These are phyloP conservation scores for Beauveria asiatica DNA, from an alignment of 2,329 filamentous ascomycete species.

Conservation along the genomic window DNA sequence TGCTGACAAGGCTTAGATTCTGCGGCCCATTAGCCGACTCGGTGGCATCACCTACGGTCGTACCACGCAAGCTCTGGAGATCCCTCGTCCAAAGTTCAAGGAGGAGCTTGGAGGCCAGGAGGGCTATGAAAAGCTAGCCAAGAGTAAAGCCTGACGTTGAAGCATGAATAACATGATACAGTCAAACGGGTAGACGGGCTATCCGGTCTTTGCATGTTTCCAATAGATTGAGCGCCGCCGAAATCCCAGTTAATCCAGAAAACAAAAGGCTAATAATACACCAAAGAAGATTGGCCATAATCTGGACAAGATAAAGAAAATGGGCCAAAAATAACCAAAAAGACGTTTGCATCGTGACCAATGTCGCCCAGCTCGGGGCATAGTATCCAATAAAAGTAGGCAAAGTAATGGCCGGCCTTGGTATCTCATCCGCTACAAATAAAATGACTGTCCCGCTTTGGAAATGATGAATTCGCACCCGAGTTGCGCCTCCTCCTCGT, in stretches of 20 bases:
- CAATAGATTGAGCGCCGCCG: neutral
- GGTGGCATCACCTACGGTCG: slow-evolving; percentile 83
- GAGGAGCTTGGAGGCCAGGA: slow-evolving; percentile 44
- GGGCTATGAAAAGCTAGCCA: slow-evolving; percentile 43
- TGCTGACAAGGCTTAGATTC: slow-evolving; percentile 35
- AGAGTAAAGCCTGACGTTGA: neutral
- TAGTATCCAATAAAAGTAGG: neutral
- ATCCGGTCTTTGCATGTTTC: neutral
- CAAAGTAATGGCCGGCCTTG: slow-evolving; percentile 12
- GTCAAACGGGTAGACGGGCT: no score
- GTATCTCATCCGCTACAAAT: slow-evolving; percentile 27
- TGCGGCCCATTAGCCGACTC: slow-evolving; percentile 68
- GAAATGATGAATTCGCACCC: slow-evolving; percentile 77
- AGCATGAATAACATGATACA: no score
- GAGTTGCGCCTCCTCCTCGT: slow-evolving; percentile 56
- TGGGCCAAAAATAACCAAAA: neutral
- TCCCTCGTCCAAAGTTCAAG: slow-evolving; percentile 53
- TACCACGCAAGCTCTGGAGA: slow-evolving; percentile 59
- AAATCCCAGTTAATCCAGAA: neutral
- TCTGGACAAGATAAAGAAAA: neutral
- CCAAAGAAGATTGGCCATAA: no score
- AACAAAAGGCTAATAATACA: neutral
- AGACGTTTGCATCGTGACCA: neutral
- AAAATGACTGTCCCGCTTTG: slow-evolving; percentile 51
- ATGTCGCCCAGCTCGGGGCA: neutral